A percentile compares a stretch with the other conserved stretches of the same genome.
phyloP scores from a whole-genome alignment of 305 asterid species.

The Rubia peregrina region DNA sequence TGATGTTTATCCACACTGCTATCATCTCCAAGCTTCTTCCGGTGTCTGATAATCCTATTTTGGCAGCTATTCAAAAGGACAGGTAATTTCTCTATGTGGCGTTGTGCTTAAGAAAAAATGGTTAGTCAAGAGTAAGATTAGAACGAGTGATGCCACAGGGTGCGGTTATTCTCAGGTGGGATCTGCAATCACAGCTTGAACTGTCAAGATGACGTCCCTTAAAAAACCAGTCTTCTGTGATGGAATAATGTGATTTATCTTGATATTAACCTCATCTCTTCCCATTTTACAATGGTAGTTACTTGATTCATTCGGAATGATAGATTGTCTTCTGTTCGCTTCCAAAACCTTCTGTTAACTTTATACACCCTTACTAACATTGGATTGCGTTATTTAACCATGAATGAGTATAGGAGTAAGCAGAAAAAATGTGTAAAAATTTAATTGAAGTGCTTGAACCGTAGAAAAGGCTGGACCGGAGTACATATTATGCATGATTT shows the following conservation, averaged over 20 bases:
- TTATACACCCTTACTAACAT: no score
- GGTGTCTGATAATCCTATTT: slow-evolving; percentile 16
- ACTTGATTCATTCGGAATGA: not conserved
- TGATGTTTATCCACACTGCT: slow-evolving; percentile 19
- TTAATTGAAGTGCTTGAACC: not conserved
- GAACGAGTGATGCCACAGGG: not conserved
- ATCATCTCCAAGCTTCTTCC: slow-evolving; percentile 23
- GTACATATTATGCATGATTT: not conserved
- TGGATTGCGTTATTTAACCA: not conserved
- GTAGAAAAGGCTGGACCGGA: not conserved
- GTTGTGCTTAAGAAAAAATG: no score
- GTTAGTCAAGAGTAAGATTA: not conserved
- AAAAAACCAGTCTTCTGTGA: not conserved
- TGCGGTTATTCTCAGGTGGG: not conserved
- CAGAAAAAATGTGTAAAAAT: not conserved
- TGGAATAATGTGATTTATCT: not conserved
- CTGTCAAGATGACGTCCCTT: not conserved
- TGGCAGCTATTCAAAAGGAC: slow-evolving; percentile 24
- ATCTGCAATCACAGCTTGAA: not conserved
- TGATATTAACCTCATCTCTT: not conserved
- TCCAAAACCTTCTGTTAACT: no score
- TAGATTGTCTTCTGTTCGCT: not conserved
- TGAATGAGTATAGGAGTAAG: not conserved
- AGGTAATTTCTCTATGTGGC: slow-evolving; percentile 9
- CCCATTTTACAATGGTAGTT: not conserved